Conservation (phyloP, 2,329 filamentous ascomycete genomes). For the Capronia epimyces region DNA sequence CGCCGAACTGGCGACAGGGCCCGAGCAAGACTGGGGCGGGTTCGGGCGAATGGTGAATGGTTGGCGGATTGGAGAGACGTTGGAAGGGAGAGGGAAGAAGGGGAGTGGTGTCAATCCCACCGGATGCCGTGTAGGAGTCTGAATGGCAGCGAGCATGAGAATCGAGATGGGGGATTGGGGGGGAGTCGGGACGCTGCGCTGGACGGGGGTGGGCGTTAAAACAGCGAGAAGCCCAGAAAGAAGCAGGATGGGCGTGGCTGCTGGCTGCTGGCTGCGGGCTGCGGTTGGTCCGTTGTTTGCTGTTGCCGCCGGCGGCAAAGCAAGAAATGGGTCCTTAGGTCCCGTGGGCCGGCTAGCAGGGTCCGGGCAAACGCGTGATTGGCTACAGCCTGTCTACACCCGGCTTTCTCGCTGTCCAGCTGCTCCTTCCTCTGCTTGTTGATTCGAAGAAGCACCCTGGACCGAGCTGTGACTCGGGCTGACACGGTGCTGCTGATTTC, state of each 20-base stretch:
- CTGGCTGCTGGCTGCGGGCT: slow-evolving; percentile 1
- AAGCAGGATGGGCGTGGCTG: neutral
- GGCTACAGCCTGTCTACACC: slow-evolving; percentile 10
- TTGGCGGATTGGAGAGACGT: slow-evolving; percentile 7
- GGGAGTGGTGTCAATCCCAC: neutral
- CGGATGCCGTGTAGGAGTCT: neutral
- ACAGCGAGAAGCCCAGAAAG: slow-evolving; percentile 10
- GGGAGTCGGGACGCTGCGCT: neutral
- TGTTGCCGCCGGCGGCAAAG: slow-evolving; percentile 24
- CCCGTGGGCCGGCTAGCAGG: neutral
- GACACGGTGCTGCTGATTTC: slow-evolving; percentile 1
- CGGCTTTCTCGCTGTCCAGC: slow-evolving; percentile 5
- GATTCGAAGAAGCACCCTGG: slow-evolving; percentile 14
- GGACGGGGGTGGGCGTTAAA: slow-evolving; percentile 16
- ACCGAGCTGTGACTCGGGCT: slow-evolving; percentile 14
- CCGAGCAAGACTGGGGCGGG: slow-evolving; percentile 9
- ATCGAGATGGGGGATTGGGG: slow-evolving; percentile 2
- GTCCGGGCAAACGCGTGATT: slow-evolving; percentile 11
- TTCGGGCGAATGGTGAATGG: slow-evolving; percentile 9
- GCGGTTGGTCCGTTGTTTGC: slow-evolving; percentile 2
- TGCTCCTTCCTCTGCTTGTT: slow-evolving; percentile 8
- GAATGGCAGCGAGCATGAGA: neutral
- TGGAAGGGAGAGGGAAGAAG: slow-evolving; percentile 6
- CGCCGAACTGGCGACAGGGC: slow-evolving; percentile 10
- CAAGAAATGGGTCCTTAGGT: slow-evolving; percentile 2